phyloP scores from a whole-genome alignment of 2,329 filamentous ascomycete species.

The Aureobasidium vineae region DNA sequence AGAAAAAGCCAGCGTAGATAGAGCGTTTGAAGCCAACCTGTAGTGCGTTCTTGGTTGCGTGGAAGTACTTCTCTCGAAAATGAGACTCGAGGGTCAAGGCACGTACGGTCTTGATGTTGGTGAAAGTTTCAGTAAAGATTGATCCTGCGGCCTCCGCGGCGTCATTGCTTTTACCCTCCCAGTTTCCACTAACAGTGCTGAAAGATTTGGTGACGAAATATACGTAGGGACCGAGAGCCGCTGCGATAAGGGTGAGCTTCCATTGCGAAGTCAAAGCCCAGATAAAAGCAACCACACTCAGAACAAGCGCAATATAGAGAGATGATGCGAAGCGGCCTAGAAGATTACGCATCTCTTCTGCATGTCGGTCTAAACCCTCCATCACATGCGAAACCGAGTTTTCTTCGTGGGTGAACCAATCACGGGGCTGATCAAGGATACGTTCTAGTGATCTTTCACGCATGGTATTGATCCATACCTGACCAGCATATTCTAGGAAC shows the following conservation, averaged over 20 bases:
- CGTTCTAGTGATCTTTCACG: conserved; percentile 65
- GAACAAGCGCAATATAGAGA: conserved; percentile 63
- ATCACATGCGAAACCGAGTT: conserved; percentile 65
- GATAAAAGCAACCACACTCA: conserved; percentile 65
- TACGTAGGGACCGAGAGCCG: conserved; percentile 67
- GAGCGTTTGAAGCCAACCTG: conserved; percentile 65
- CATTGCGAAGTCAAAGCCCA: conserved; percentile 77
- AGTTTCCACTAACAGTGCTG: conserved; percentile 62
- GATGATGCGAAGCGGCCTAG: conserved; percentile 74
- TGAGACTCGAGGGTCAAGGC: conserved; percentile 70
- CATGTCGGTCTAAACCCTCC: conserved; percentile 73
- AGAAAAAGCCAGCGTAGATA: conserved; percentile 66
- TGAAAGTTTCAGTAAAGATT: conserved; percentile 71
- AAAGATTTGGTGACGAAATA: conserved; percentile 65
- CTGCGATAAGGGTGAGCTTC: conserved; percentile 74
- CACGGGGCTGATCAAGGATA: conserved; percentile 71
- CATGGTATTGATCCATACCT: conserved; percentile 73
- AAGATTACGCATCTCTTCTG: conserved; percentile 83
- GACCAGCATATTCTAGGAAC: conserved; percentile 67
- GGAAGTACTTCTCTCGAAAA: conserved; percentile 64
- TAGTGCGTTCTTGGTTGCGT: conserved; percentile 54
- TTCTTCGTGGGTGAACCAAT: conserved; percentile 71
- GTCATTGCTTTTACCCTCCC: conserved; percentile 68
- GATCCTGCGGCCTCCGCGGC: conserved; percentile 60
- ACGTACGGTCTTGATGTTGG: conserved; percentile 75